phyloP scores from a whole-genome alignment of 2,329 filamentous ascomycete genomes.

The Nigrospora osmanthi region DNA sequence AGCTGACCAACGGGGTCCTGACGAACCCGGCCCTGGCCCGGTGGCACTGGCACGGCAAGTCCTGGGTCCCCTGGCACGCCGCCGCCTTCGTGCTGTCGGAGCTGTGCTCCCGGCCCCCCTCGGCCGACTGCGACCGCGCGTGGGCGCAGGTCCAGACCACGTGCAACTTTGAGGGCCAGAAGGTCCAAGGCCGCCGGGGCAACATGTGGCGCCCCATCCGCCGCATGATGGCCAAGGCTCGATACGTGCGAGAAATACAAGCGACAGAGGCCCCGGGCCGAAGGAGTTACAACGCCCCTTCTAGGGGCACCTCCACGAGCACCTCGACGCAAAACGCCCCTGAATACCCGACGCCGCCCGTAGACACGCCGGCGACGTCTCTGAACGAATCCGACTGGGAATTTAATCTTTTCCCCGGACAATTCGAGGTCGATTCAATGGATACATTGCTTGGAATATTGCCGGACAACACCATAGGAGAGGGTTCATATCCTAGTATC shows the following conservation, averaged over 20 bases:
- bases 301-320: too few species aligned
- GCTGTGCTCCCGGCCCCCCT: slow-evolving; percentile 4
- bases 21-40: not conserved
- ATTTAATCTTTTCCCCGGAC: too few species aligned
- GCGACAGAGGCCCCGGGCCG: not conserved
- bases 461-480: too few species aligned
- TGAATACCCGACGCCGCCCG: too few species aligned
- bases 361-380: too few species aligned
- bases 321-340: too few species aligned
- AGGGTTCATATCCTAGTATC: too few species aligned
- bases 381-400: too few species aligned
- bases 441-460: too few species aligned
- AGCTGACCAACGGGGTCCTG: not conserved
- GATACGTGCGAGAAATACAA: slow-evolving; percentile 8
- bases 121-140: slow-evolving; percentile 6
- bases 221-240: slow-evolving; percentile 9
- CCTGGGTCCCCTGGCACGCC: slow-evolving; percentile 6
- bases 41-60: slow-evolving; percentile 4
- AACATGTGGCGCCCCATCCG: slow-evolving; percentile 5
- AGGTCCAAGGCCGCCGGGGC: slow-evolving; percentile 11
- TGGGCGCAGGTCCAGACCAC: slow-evolving; percentile 6
- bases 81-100: slow-evolving; percentile 8
- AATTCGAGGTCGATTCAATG: too few species aligned
- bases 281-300: too few species aligned
- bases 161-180: slow-evolving; percentile 5